These are phyloP conservation scores for Venturia effusa DNA, from an alignment of 2,329 filamentous ascomycete species.

Conservation along the genomic window DNA sequence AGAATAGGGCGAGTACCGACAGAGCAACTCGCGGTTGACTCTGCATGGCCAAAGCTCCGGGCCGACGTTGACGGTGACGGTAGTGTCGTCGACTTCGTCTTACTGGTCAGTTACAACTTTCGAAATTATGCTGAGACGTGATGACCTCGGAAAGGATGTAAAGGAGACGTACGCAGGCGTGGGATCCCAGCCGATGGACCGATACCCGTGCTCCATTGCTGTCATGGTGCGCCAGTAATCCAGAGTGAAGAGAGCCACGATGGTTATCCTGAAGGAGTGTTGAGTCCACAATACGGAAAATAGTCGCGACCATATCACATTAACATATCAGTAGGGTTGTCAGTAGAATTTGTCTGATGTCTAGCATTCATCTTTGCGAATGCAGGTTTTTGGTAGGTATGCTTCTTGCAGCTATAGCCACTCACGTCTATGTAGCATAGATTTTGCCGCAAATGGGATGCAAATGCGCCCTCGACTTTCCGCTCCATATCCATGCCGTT, in stretches of 20 bases:
- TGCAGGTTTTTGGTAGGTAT: background rate
- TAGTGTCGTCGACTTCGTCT: background rate
- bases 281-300: background rate
- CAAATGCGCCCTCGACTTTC: background rate
- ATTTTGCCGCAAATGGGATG: background rate
- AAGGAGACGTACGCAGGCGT: background rate
- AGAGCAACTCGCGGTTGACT: background rate
- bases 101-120: too few relatives aligned
- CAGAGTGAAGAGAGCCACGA: background rate
- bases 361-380: background rate
- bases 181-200: background rate
- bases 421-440: background rate
- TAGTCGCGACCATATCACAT: too few relatives aligned
- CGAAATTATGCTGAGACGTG: too few relatives aligned
- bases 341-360: background rate
- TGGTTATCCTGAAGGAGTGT: background rate
- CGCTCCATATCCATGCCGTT: background rate
- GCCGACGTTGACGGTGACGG: background rate
- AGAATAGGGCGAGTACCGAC: background rate
- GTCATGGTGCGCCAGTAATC: background rate
- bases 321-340: background rate
- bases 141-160: background rate
- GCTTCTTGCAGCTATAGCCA: background rate
- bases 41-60: background rate
- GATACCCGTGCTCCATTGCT: background rate